A percentile compares a stretch with the other conserved stretches of the same genome.
phyloP scores from a whole-genome alignment of 106 monocot species.

The Allium cepa region DNA sequence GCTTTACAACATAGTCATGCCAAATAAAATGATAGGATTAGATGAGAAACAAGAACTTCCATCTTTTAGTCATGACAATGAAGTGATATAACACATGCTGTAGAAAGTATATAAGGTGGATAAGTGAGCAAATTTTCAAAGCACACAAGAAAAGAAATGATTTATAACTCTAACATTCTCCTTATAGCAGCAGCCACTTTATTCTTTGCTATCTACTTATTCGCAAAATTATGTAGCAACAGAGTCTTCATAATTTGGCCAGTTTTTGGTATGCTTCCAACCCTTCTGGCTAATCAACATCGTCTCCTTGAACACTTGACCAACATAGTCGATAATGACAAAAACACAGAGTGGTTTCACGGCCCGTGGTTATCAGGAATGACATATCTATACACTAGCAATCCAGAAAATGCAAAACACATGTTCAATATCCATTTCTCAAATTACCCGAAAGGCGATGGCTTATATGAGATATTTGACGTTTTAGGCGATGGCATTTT shows the following conservation, averaged over 20 bases:
- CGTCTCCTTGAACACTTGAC: background rate
- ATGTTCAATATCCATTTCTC: conserved; percentile 14
- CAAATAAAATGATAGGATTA: no score
- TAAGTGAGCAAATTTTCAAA: no score
- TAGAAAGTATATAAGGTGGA: no score
- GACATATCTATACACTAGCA: background rate
- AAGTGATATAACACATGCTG: no score
- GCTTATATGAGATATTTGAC: conserved; percentile 32
- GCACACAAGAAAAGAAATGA: no score
- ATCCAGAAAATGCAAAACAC: background rate
- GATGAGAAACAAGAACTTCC: no score
- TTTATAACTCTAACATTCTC: no score
- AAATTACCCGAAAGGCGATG: conserved; percentile 43
- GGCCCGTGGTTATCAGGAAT: conserved; percentile 5
- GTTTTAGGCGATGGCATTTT: conserved; percentile 43
- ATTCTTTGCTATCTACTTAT: no score
- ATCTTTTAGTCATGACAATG: no score
- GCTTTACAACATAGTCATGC: no score
- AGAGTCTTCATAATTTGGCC: conserved; percentile 1
- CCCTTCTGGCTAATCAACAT: background rate
- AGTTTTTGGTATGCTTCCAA: background rate
- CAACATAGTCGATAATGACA: background rate
- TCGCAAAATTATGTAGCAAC: background rate
- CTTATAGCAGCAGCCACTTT: no score
- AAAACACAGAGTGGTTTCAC: background rate